Percentiles rank a stretch among this genome's conserved stretches.
Conservation (phyloP, 164 flowering plant species). For the Nymphaea thermarum region DNA sequence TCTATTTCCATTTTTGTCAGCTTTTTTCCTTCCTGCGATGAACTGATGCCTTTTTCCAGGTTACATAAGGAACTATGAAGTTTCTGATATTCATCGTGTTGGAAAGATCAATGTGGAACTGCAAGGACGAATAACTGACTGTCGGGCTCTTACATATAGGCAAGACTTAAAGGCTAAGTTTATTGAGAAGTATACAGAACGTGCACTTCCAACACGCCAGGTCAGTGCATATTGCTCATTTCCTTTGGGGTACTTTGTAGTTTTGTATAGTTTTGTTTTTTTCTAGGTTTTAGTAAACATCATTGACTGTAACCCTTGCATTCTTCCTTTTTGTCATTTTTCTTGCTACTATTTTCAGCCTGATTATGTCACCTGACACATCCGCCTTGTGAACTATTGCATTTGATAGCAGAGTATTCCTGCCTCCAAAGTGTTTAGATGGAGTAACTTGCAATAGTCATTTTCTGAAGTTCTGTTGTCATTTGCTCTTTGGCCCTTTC, state of each 20-base stretch:
- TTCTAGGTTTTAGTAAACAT: too few species aligned
- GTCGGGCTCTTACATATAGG: constrained; percentile 56
- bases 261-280: background rate
- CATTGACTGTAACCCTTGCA: too few species aligned
- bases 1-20: background rate
- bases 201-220: constrained; percentile 72
- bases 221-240: constrained; percentile 17
- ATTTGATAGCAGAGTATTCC: too few species aligned
- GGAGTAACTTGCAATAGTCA: too few species aligned
- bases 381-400: too few species aligned
- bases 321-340: too few species aligned
- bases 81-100: constrained; percentile 63
- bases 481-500: too few species aligned
- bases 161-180: constrained; percentile 66
- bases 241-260: background rate
- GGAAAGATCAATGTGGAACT: constrained; percentile 73
- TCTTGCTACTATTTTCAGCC: too few species aligned
- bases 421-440: too few species aligned
- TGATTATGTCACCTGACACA: too few species aligned
- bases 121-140: constrained; percentile 68
- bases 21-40: background rate
- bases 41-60: constrained; percentile 24
- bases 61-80: constrained; percentile 60
- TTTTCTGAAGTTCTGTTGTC: too few species aligned
- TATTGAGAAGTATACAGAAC: constrained; percentile 37